Evolutionary conservation across 371 early-diverging fungal species (phyloP).

Genomic region (Mucor ambiguus): DNA sequence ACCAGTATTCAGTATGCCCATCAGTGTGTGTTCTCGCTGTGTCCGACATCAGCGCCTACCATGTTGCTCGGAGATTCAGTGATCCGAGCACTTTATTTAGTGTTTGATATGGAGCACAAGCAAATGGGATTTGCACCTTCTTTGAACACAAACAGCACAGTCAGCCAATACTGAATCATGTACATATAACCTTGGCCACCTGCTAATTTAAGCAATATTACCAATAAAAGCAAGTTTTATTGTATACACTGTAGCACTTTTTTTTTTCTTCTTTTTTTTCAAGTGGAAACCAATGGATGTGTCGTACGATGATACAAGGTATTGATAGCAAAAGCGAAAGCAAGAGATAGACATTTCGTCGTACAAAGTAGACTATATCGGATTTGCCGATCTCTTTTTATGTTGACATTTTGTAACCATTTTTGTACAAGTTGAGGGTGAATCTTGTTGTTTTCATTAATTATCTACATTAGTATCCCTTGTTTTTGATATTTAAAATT

Average conservation of each 20-base stretch:
- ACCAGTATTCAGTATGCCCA: conserved; percentile 13
- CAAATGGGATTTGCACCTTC: conserved; percentile 40
- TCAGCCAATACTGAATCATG: background rate
- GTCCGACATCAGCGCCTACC: conserved; percentile 22
- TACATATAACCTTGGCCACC: background rate
- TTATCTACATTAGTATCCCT: background rate
- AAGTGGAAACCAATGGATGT: background rate
- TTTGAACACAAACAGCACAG: background rate
- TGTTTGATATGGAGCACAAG: conserved; percentile 46
- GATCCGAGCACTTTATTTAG: conserved; percentile 41
- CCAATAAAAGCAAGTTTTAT: conserved; percentile 1
- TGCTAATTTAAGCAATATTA: background rate
- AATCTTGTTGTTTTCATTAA: background rate
- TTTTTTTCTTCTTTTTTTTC: background rate
- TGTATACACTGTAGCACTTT: background rate
- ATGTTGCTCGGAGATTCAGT: conserved; percentile 42
- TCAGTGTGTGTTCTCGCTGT: conserved; percentile 46
- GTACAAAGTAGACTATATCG: background rate
- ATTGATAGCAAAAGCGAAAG: background rate
- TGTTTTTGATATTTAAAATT: background rate
- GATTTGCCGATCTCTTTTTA: background rate
- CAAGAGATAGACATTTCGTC: background rate
- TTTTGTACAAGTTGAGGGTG: background rate
- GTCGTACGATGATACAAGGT: background rate
- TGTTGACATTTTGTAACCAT: conserved; percentile 1